A percentile compares a stretch with the other conserved stretches of the same genome.
phyloP scores from a whole-genome alignment of 2,329 filamentous ascomycete genomes.

The Colletotrichum coccodes region DNA sequence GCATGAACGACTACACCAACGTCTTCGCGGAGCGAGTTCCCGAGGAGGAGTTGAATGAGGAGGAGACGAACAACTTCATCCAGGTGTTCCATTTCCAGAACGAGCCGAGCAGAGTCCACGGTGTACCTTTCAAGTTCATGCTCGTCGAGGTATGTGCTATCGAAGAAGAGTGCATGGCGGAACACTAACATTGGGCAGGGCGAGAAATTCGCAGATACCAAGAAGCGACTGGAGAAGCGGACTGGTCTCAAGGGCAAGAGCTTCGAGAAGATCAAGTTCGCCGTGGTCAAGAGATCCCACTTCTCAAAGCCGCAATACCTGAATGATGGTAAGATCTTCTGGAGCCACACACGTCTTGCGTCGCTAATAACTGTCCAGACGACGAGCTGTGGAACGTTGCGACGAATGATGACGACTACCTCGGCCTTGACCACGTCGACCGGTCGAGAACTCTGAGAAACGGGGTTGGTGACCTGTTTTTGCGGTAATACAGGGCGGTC shows the following conservation, averaged over 20 bases:
- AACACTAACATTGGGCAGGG: conserved; percentile 58
- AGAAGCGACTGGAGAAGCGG: conserved; percentile 91
- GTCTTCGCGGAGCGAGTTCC: conserved; percentile 86
- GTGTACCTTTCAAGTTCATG: conserved; percentile 91
- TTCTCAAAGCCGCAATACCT: conserved; percentile 86
- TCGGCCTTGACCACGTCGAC: conserved; percentile 75
- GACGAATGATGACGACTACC: conserved; percentile 66
- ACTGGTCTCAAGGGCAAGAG: conserved; percentile 97
- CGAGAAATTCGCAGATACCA: conserved; percentile 90
- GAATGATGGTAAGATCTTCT: conserved; percentile 77
- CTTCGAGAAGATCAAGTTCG: conserved; percentile 98
- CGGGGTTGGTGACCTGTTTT: conserved; percentile 71
- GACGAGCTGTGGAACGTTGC: conserved; percentile 66
- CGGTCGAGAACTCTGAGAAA: conserved; percentile 67
- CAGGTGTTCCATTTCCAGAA: conserved; percentile 93
- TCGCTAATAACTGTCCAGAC: conserved; percentile 50
- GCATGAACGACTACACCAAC: conserved; percentile 85
- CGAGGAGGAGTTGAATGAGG: conserved; percentile 72
- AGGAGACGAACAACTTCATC: conserved; percentile 68
- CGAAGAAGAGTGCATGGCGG: neutral
- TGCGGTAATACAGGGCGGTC: conserved; percentile 47
- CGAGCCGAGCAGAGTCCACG: conserved; percentile 85
- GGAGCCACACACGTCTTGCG: neutral
- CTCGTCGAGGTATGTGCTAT: conserved; percentile 74
- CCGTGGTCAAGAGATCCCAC: conserved; percentile 75